phyloP scores from a whole-genome alignment of 2,329 filamentous ascomycete genomes.

The Thielaviopsis musarum region DNA sequence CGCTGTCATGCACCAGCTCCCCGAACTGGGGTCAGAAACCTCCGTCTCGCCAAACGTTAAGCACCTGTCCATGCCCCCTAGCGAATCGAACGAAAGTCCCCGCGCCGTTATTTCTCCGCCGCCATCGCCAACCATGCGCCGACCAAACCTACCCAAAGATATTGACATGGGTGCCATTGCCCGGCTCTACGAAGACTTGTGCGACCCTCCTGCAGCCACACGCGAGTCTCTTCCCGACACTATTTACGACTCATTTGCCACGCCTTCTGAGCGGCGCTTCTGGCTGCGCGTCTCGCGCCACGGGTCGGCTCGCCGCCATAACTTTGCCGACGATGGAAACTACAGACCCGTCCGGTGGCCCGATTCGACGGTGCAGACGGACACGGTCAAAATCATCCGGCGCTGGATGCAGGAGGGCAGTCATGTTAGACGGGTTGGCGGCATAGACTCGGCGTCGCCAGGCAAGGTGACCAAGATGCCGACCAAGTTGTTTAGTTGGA shows the following conservation, averaged over 20 bases:
- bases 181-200: constrained; percentile 17
- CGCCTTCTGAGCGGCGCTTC: constrained; percentile 40
- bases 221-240: constrained; percentile 26
- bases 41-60: not conserved
- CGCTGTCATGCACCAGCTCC: not conserved
- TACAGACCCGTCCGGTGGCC: constrained; percentile 43
- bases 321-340: constrained; percentile 39
- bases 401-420: constrained; percentile 48
- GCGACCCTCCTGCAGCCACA: constrained; percentile 15
- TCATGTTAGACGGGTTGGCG: constrained; percentile 15
- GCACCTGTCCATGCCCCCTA: not conserved
- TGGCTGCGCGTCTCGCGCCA: constrained; percentile 49
- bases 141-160: not conserved
- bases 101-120: not conserved
- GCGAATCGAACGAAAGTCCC: not conserved
- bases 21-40: not conserved
- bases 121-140: not conserved
- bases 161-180: constrained; percentile 10
- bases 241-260: constrained; percentile 34
- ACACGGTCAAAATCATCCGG: constrained; percentile 40
- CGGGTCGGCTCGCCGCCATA: constrained; percentile 40
- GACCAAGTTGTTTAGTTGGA: constrained; percentile 15
- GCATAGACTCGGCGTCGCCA: constrained; percentile 18
- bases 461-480: constrained; percentile 35
- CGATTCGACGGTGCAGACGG: constrained; percentile 33